A percentile compares a stretch with the other conserved stretches of the same genome.
These are phyloP conservation scores for Pistacia atlantica DNA, from an alignment of 345 rosid genomes.

Conservation along the genomic window DNA sequence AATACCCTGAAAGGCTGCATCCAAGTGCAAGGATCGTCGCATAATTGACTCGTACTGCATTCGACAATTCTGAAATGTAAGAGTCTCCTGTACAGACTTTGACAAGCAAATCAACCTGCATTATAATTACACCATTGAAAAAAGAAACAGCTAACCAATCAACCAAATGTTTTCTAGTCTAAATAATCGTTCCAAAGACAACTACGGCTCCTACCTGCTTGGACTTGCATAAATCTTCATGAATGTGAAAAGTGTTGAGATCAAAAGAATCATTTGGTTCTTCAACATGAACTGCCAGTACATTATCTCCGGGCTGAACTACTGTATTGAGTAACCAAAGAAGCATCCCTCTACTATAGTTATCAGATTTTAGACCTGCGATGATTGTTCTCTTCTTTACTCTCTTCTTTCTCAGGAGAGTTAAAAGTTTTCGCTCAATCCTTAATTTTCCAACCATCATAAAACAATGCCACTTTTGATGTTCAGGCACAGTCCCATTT, in stretches of 20 bases:
- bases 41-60: conserved; percentile 36
- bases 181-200: not conserved
- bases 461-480: not conserved
- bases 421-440: conserved; percentile 13
- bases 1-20: conserved; percentile 39
- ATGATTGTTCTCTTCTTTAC: conserved; percentile 33
- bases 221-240: conserved; percentile 42
- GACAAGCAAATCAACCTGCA: conserved; percentile 44
- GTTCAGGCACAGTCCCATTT: conserved; percentile 21
- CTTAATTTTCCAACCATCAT: conserved; percentile 25
- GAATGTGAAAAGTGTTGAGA: conserved; percentile 41
- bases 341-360: conserved; percentile 34
- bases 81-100: conserved; percentile 37
- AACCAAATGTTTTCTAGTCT: not conserved
- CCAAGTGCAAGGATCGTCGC: conserved; percentile 47
- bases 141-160: not conserved
- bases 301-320: conserved; percentile 30
- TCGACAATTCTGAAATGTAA: conserved; percentile 30
- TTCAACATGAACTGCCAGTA: conserved; percentile 42
- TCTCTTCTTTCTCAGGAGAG: conserved; percentile 14
- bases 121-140: not conserved
- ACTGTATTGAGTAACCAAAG: conserved; percentile 21
- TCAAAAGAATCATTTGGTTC: conserved; percentile 31
- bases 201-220: conserved; percentile 20
- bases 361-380: conserved; percentile 39